Evolutionary conservation across 2,329 filamentous ascomycete genomes (phyloP).

Genomic region (Beauveria australis): DNA sequence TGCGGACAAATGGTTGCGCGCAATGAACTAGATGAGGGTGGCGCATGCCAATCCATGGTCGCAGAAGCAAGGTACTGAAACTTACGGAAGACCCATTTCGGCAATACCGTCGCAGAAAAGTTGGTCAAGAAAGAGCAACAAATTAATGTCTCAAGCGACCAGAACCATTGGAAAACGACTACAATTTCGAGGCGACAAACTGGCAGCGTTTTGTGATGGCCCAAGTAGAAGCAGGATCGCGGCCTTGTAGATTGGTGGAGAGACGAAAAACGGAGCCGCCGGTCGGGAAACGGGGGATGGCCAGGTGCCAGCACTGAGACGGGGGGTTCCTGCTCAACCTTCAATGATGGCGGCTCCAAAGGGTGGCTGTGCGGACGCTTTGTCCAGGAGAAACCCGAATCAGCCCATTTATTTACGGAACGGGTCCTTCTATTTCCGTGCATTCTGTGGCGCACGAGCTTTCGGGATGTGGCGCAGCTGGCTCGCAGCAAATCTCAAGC

Average conservation of each 20-base stretch:
- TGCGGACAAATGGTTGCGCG: neutral
- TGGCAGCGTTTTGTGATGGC: conserved; percentile 7
- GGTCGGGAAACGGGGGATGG: neutral
- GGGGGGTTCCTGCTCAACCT: neutral
- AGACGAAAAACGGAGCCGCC: conserved; percentile 12
- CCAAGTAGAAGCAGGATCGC: conserved; percentile 1
- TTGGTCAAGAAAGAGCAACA: neutral
- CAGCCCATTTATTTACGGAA: neutral
- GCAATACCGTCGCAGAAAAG: neutral
- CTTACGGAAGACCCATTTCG: conserved; percentile 42
- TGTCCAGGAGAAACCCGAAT: neutral
- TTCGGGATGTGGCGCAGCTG: conserved; percentile 3
- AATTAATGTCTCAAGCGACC: conserved; percentile 9
- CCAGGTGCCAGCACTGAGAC: neutral
- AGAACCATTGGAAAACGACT: neutral
- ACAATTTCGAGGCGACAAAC: neutral
- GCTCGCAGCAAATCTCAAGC: neutral
- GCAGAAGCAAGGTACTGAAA: conserved; percentile 14
- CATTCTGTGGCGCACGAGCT: neutral
- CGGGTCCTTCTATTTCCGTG: neutral
- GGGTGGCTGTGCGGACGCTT: neutral
- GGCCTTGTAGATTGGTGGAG: conserved; percentile 9
- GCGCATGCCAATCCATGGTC: neutral
- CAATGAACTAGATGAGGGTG: neutral
- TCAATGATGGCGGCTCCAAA: neutral